Percentiles rank a stretch among this genome's conserved stretches.
phyloP scores from a whole-genome alignment of 192 early-diverging fungal genomes.

The Gamsiella multidivaricata region DNA sequence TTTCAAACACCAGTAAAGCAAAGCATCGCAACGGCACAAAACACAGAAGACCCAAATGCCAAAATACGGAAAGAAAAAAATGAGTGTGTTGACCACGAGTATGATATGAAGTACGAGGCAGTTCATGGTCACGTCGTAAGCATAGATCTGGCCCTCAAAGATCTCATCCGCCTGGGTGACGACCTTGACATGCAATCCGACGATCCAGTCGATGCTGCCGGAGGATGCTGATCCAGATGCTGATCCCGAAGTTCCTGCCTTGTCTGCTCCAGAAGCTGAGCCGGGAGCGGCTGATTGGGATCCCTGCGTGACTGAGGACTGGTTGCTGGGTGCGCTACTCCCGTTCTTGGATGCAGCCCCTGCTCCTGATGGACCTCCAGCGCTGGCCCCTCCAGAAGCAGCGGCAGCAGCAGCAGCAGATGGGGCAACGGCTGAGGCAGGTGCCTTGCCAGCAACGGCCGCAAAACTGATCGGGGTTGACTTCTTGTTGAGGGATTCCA shows the following conservation, averaged over 20 bases:
- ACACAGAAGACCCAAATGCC: background rate
- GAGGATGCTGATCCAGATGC: background rate
- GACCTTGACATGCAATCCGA: conserved; percentile 61
- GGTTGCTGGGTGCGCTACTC: background rate
- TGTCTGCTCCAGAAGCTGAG: background rate
- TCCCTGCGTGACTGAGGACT: conserved; percentile 18
- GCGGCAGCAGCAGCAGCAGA: background rate
- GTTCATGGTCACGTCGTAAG: conserved; percentile 68
- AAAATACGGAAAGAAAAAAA: conserved; percentile 7
- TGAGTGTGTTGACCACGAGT: conserved; percentile 45
- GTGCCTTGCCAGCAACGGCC: conserved; percentile 33
- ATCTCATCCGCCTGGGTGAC: conserved; percentile 62
- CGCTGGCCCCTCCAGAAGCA: background rate
- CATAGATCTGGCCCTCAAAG: conserved; percentile 66
- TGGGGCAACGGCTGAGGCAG: conserved; percentile 8
- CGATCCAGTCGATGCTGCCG: conserved; percentile 58
- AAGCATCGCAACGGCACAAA: background rate
- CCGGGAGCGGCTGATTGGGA: conserved; percentile 12
- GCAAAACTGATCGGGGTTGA: conserved; percentile 37
- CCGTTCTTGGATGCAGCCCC: conserved; percentile 28
- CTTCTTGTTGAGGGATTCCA: conserved; percentile 51
- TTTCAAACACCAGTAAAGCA: background rate
- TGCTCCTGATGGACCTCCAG: background rate
- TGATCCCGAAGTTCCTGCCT: conserved; percentile 5
- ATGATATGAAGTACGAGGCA: conserved; percentile 75